Percentiles rank a stretch among this genome's conserved stretches.
Conservation (phyloP, 208 protist species). For the Giardia duodenalis region DNA sequence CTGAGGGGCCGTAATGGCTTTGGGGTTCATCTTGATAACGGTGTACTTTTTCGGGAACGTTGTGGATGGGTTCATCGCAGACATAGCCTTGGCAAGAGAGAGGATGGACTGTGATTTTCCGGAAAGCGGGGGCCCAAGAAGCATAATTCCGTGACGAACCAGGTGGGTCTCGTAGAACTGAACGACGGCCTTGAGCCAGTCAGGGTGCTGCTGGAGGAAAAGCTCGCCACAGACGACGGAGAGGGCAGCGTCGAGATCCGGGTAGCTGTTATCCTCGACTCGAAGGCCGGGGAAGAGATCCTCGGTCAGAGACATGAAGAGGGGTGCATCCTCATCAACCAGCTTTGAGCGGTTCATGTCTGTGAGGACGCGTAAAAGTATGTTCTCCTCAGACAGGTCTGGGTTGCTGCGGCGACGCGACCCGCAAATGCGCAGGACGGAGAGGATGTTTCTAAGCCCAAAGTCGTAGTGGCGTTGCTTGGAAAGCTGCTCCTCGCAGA, state of each 20-base stretch:
- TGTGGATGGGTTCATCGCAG: neutral
- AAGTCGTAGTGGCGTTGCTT: slow-evolving; percentile 93
- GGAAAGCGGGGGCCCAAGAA: slow-evolving; percentile 51
- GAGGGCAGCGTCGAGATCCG: neutral
- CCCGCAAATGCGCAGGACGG: slow-evolving; percentile 68
- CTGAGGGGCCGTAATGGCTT: slow-evolving; percentile 72
- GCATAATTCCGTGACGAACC: slow-evolving; percentile 66
- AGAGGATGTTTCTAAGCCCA: slow-evolving; percentile 86
- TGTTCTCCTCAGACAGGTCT: slow-evolving; percentile 62
- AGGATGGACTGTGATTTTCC: slow-evolving; percentile 41
- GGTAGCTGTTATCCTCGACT: neutral
- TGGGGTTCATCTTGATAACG: slow-evolving; percentile 57
- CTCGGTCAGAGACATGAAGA: slow-evolving; percentile 83
- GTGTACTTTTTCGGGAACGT: slow-evolving; percentile 41
- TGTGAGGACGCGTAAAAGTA: slow-evolving; percentile 81
- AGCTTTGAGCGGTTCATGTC: slow-evolving; percentile 85
- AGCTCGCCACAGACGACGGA: neutral
- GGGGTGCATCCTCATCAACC: slow-evolving; percentile 81
- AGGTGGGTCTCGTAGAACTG: slow-evolving; percentile 64
- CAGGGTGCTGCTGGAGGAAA: neutral
- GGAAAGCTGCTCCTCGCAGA: slow-evolving; percentile 89
- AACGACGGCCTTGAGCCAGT: neutral
- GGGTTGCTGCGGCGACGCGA: slow-evolving; percentile 59
- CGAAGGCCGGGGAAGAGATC: slow-evolving; percentile 75
- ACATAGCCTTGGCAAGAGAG: slow-evolving; percentile 25